A percentile compares a stretch with the other conserved stretches of the same genome.
Conservation (phyloP, 768 basidiomycete species). For the Lactarius sanguifluus region DNA sequence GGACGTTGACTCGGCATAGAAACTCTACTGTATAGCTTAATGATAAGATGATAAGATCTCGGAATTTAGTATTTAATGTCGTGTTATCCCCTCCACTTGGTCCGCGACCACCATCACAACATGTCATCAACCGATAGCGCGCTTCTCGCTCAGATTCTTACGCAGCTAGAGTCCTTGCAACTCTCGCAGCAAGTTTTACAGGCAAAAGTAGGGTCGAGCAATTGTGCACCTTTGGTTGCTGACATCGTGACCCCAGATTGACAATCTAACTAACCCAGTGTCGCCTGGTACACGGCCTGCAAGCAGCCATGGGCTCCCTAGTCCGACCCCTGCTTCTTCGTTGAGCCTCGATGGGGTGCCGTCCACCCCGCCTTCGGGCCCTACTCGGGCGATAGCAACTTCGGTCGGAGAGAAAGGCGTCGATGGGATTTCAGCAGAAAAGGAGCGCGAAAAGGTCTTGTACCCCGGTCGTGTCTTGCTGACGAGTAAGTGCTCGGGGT, state of each 20-base stretch:
- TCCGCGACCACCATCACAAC: not conserved
- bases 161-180: slow-evolving; percentile 68
- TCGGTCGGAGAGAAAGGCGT: slow-evolving; percentile 26
- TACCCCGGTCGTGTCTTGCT: slow-evolving; percentile 84
- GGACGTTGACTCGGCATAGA: not conserved
- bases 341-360: slow-evolving; percentile 35
- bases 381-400: slow-evolving; percentile 21
- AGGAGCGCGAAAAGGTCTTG: slow-evolving; percentile 67
- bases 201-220: slow-evolving; percentile 57
- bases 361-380: slow-evolving; percentile 34
- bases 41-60: not conserved
- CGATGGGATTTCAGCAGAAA: slow-evolving; percentile 41
- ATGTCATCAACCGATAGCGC: slow-evolving; percentile 43
- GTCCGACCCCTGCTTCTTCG: slow-evolving; percentile 36
- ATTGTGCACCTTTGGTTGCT: not conserved
- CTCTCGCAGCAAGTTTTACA: slow-evolving; percentile 75
- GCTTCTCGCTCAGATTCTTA: slow-evolving; percentile 68
- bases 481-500: slow-evolving; percentile 59
- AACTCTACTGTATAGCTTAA: not conserved
- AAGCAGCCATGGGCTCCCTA: slow-evolving; percentile 36
- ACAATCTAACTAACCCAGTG: slow-evolving; percentile 41
- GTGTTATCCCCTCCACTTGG: not conserved
- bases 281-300: slow-evolving; percentile 35
- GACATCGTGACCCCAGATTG: slow-evolving; percentile 44
- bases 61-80: not conserved